Evolutionary conservation across 2,329 filamentous ascomycete species (phyloP).

Genomic region (Acrocalymma vagum): DNA sequence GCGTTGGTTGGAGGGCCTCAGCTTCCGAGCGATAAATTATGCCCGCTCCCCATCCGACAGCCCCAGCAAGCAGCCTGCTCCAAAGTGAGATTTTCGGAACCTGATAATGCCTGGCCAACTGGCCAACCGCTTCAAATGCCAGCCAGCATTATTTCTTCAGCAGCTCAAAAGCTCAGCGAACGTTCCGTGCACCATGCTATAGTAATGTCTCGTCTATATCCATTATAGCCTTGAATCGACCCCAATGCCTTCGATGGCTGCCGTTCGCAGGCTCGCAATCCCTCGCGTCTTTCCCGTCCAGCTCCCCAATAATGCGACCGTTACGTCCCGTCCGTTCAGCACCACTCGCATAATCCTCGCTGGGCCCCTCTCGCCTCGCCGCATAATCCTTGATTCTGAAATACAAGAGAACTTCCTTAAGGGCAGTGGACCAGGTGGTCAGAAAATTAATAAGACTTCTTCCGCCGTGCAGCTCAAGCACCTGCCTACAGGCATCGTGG

Average conservation of each 20-base stretch:
- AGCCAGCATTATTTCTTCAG: no score
- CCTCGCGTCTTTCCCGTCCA: constrained; percentile 6
- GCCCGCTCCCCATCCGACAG: constrained; percentile 19
- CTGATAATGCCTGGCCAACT: no score
- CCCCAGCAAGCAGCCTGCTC: constrained; percentile 7
- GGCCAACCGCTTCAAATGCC: no score
- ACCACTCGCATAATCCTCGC: constrained; percentile 16
- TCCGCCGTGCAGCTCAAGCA: constrained; percentile 95
- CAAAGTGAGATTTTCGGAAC: no score
- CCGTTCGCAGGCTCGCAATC: constrained; percentile 10
- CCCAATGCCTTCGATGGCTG: constrained; percentile 17
- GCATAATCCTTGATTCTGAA: constrained; percentile 77
- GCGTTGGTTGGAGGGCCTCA: neutral
- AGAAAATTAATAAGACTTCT: constrained; percentile 99
- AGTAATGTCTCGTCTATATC: constrained; percentile 17
- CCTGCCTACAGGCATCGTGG: constrained; percentile 85
- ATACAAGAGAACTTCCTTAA: constrained; percentile 88
- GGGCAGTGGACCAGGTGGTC: constrained; percentile 90
- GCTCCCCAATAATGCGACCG: constrained; percentile 11
- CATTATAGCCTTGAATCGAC: constrained; percentile 11
- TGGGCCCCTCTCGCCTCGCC: constrained; percentile 69
- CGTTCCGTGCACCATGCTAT: constrained; percentile 20
- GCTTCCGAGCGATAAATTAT: constrained; percentile 15
- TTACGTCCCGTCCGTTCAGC: constrained; percentile 26
- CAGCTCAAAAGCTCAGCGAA: no score